Evolutionary conservation across 2,329 filamentous ascomycete genomes (phyloP).

Genomic region (Juglanconis oblonga): DNA sequence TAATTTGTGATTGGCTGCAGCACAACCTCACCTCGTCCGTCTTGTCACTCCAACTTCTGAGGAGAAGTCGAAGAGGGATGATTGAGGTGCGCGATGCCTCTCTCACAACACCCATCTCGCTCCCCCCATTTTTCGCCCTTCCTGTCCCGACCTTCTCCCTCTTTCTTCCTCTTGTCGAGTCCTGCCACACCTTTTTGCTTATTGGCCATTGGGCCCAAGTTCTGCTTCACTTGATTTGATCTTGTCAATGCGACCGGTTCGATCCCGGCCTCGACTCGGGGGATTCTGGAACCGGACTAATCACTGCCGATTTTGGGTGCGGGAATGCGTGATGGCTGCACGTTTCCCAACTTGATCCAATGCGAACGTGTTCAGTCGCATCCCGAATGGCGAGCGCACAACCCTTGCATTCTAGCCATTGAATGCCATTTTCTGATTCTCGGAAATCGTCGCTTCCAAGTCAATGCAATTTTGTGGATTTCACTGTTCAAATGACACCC

Average conservation of each 20-base stretch:
- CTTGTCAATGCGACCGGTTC: background rate
- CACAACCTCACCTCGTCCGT: slow-evolving; percentile 3
- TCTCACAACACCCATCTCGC: slow-evolving; percentile 13
- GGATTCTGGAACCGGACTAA: background rate
- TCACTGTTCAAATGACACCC: background rate
- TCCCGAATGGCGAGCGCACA: slow-evolving; percentile 15
- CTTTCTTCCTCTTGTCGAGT: slow-evolving; percentile 9
- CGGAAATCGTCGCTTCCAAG: background rate
- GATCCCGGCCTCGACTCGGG: background rate
- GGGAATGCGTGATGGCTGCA: slow-evolving; percentile 1
- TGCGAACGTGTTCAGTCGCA: slow-evolving; percentile 12
- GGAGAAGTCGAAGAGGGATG: background rate
- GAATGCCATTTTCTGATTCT: slow-evolving; percentile 1
- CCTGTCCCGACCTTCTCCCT: slow-evolving; percentile 17
- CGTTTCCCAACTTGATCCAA: background rate
- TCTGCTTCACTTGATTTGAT: background rate
- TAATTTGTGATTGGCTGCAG: slow-evolving; percentile 4
- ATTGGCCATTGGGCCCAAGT: slow-evolving; percentile 7
- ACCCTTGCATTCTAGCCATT: slow-evolving; percentile 14
- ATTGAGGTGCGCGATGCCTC: background rate
- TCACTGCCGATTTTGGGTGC: background rate
- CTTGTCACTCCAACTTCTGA: slow-evolving; percentile 4
- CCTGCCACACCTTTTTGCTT: slow-evolving; percentile 9
- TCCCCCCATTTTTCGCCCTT: slow-evolving; percentile 7
- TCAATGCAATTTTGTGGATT: background rate